Conservation (phyloP, 2,329 filamentous ascomycete genomes). For the Botrytis porri region DNA sequence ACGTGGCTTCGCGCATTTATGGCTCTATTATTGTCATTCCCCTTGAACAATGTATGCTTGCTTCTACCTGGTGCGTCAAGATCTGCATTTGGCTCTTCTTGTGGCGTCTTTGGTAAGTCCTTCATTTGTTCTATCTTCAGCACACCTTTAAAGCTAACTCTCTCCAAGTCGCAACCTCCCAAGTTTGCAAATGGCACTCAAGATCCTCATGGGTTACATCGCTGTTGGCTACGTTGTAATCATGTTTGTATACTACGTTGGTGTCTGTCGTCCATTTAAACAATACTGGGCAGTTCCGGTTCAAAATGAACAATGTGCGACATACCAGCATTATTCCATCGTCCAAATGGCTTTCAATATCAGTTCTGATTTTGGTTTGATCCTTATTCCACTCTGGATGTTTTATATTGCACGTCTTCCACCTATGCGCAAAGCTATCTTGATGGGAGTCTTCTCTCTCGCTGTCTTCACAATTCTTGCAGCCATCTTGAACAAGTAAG, state of each 20-base stretch:
- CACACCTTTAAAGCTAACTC: neutral
- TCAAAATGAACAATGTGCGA: constrained; percentile 45
- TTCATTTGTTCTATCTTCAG: neutral
- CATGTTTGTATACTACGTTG: constrained; percentile 36
- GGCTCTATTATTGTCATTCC: constrained; percentile 48
- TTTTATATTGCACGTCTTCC: constrained; percentile 42
- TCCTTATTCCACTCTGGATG: constrained; percentile 50
- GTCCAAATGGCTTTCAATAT: constrained; percentile 58
- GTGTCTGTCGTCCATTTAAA: constrained; percentile 51
- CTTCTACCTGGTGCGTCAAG: constrained; percentile 51
- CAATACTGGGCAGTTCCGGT: constrained; percentile 59
- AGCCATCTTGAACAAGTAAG: constrained; percentile 48
- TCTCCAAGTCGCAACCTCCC: constrained; percentile 21
- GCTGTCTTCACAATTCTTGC: constrained; percentile 53
- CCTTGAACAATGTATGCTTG: constrained; percentile 48
- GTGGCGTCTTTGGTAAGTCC: constrained; percentile 28
- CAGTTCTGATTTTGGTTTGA: constrained; percentile 55
- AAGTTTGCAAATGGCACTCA: constrained; percentile 41
- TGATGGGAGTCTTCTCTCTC: constrained; percentile 46
- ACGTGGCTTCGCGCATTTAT: constrained; percentile 44
- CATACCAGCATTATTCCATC: constrained; percentile 54
- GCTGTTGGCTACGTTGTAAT: constrained; percentile 44
- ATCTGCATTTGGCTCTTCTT: constrained; percentile 50
- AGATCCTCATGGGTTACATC: constrained; percentile 47
- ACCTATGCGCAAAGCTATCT: constrained; percentile 43